A percentile compares a stretch with the other conserved stretches of the same genome.
These are phyloP conservation scores for Paradendryphiella salina DNA, from an alignment of 2,329 filamentous ascomycete genomes.

Conservation along the genomic window DNA sequence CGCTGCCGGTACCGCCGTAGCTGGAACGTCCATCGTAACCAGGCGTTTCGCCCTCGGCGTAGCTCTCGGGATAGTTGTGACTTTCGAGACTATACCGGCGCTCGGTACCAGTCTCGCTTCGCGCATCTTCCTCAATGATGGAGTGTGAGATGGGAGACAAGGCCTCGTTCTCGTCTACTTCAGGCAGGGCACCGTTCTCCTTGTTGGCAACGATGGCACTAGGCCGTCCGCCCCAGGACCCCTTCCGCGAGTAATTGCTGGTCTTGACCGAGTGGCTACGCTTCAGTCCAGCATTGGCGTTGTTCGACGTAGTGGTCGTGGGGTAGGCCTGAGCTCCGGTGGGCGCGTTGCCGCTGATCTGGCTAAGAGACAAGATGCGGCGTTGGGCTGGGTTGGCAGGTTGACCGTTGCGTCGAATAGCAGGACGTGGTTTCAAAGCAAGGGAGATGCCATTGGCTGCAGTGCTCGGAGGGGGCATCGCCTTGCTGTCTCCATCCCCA, in stretches of 20 bases:
- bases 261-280: conserved; percentile 49
- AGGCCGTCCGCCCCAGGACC: conserved; percentile 43
- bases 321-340: conserved; percentile 49
- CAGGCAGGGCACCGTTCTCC: conserved; percentile 53
- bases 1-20: conserved; percentile 49
- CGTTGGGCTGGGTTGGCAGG: conserved; percentile 54
- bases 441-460: conserved; percentile 46
- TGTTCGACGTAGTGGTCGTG: conserved; percentile 32
- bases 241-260: conserved; percentile 40
- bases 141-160: conserved; percentile 22
- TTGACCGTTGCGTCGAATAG: conserved; percentile 47
- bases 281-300: conserved; percentile 57
- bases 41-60: conserved; percentile 42
- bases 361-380: conserved; percentile 86
- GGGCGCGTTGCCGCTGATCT: conserved; percentile 78
- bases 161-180: conserved; percentile 48
- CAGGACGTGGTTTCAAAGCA: conserved; percentile 56
- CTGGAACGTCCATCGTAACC: conserved; percentile 45
- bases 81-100: conserved; percentile 45
- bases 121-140: conserved; percentile 36
- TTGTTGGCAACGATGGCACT: conserved; percentile 47
- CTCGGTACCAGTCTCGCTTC: conserved; percentile 48
- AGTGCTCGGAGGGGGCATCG: conserved; percentile 40
- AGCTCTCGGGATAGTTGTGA: conserved; percentile 42
- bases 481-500: conserved; percentile 43